phyloP scores from a whole-genome alignment of 768 basidiomycete species.

The Leucocoprinus birnbaumii region DNA sequence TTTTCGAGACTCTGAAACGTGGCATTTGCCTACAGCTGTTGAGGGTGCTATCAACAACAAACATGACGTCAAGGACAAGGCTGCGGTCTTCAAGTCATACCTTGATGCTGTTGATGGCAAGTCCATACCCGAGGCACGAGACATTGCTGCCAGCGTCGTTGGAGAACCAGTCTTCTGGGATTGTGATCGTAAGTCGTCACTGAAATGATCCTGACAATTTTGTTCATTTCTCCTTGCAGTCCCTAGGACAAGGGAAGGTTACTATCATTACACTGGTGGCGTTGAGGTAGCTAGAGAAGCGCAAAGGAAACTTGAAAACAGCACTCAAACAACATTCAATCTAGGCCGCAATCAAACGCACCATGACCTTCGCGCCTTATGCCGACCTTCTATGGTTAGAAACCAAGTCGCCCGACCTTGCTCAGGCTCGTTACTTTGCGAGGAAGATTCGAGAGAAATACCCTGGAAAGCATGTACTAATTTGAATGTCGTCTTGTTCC shows the following conservation, averaged over 20 bases:
- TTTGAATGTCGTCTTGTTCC: not conserved
- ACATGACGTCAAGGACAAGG: slow-evolving; percentile 44
- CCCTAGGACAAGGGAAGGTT: slow-evolving; percentile 88
- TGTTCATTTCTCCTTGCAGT: slow-evolving; percentile 39
- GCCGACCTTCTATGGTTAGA: slow-evolving; percentile 93
- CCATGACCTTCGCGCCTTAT: slow-evolving; percentile 77
- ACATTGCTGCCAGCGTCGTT: slow-evolving; percentile 70
- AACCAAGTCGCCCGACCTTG: slow-evolving; percentile 83
- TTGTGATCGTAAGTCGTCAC: slow-evolving; percentile 67
- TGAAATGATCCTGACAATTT: not conserved
- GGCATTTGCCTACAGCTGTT: slow-evolving; percentile 41
- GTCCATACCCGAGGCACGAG: slow-evolving; percentile 70
- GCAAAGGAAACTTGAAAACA: not conserved
- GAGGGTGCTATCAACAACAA: slow-evolving; percentile 53
- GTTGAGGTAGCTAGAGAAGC: slow-evolving; percentile 44
- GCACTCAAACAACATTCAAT: slow-evolving; percentile 4
- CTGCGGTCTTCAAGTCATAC: slow-evolving; percentile 56
- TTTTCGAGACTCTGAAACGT: slow-evolving; percentile 1
- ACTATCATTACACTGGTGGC: slow-evolving; percentile 84
- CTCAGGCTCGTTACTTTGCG: slow-evolving; percentile 77
- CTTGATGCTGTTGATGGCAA: slow-evolving; percentile 54
- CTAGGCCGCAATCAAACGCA: slow-evolving; percentile 77
- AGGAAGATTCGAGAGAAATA: slow-evolving; percentile 66
- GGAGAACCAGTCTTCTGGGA: slow-evolving; percentile 80
- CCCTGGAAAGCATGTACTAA: slow-evolving; percentile 60